phyloP scores from a whole-genome alignment of 1,284 basidiomycete species.

The Melampsora larici-populina region DNA sequence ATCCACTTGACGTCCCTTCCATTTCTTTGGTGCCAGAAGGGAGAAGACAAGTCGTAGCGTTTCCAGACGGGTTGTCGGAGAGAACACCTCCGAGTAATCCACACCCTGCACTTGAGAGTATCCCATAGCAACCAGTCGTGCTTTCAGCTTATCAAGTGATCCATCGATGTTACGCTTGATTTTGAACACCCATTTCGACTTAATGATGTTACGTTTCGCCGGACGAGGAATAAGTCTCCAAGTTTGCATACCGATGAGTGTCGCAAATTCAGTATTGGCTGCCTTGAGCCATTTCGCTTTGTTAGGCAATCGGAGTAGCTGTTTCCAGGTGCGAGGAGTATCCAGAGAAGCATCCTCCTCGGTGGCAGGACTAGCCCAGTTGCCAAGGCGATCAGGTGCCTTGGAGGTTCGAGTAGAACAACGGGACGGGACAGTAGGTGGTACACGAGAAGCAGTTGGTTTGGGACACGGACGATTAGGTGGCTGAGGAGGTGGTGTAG shows the following conservation, averaged over 20 bases:
- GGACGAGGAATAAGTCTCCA: neutral
- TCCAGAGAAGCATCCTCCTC: no score
- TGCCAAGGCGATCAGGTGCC: no score
- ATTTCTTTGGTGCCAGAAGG: slow-evolving; percentile 2
- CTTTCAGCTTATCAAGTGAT: neutral
- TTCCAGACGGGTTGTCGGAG: slow-evolving; percentile 15
- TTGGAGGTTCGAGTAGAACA: no score
- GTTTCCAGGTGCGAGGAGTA: no score
- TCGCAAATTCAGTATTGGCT: neutral
- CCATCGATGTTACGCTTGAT: neutral
- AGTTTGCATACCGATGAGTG: neutral
- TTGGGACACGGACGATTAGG: no score
- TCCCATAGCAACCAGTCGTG: slow-evolving; percentile 28
- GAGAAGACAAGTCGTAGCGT: slow-evolving; percentile 13
- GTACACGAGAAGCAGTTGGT: no score
- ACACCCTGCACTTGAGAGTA: slow-evolving; percentile 41
- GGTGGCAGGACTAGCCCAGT: no score
- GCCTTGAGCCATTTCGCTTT: slow-evolving; percentile 1
- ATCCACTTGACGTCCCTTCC: slow-evolving; percentile 30
- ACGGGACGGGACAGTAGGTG: no score
- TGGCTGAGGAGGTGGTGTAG: no score
- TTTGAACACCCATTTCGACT: slow-evolving; percentile 26
- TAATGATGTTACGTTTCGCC: neutral
- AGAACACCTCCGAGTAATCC: slow-evolving; percentile 44
- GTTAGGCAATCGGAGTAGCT: neutral